Evolutionary conservation across 306 rosid species (phyloP), one percentile per base, ranked within the genome.

Genomic region (Echinosophora koreensis): DNA sequence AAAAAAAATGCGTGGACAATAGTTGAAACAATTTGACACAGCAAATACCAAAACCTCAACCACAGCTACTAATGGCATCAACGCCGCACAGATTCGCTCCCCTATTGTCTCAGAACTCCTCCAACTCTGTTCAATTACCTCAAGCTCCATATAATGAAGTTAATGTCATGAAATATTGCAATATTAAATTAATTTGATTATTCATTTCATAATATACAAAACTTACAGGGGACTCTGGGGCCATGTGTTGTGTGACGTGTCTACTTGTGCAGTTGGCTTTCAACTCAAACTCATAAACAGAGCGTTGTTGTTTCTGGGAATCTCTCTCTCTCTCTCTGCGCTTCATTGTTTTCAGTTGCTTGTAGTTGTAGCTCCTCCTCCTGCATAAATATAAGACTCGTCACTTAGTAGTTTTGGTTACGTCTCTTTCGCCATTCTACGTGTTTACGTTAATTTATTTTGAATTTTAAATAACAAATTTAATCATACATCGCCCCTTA

Each of bases 31-130:
- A 42, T 76, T 81, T 5, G 67, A 28, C n/a, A 85, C 63, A 4
- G 93, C 72, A 8, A 79, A 72, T 58, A 84, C 71, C 60, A 93
- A 50, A 27, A 41, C 80, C 81, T 91, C 87, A 8, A 90, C 28
- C 0, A 82, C 56, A 2, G 80, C 89, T 30, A 90, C 8, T 5
- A 65, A 22, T 30, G 97, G 94, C 74, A 79, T 69, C 80, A 83
- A 84, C 65, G 86, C 93, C 11, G 9, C 78, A 16, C 89, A 89
- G 63, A 88, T 27, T 51, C 80, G 72, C 58, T 87, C 92, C 7
- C 90, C 85, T 2, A 85, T 1, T 18, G 83, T 59, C 81, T 66
- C 71, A 30, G 86, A 88, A 0, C 2, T 30, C 49, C 81, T 77
- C 55, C 91, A 75, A 14, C 81, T 83, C 92, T 91, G 85, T 76